Evolutionary conservation across 73 alveolate species (phyloP).

Genomic region (Tetrahymena borealis): DNA sequence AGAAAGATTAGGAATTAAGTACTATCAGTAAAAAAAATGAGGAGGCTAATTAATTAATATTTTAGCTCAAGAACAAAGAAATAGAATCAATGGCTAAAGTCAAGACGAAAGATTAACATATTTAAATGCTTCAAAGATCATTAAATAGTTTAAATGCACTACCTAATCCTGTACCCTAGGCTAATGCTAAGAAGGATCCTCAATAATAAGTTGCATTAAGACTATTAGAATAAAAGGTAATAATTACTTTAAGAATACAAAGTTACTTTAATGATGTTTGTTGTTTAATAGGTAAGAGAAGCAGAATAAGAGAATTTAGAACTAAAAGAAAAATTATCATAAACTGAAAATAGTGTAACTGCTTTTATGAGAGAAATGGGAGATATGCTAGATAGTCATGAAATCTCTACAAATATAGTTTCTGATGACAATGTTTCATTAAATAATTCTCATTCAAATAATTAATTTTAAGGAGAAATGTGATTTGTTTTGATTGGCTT

Average conservation of each 20-base stretch:
- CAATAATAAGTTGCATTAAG: background rate
- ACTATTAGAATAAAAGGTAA: constrained; percentile 4
- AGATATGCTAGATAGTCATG: constrained; percentile 42
- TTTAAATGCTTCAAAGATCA: background rate
- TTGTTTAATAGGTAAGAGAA: constrained; percentile 11
- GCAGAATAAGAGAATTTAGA: constrained; percentile 40
- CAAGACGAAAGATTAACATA: background rate
- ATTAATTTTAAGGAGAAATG: background rate
- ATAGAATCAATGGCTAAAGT: background rate
- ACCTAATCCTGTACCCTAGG: background rate
- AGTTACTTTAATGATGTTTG: background rate
- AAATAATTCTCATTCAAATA: background rate
- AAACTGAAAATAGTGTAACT: constrained; percentile 44
- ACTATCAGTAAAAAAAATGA: background rate
- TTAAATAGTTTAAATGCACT: background rate
- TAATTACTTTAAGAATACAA: background rate
- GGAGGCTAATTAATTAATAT: background rate
- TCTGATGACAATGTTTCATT: background rate
- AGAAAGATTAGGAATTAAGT: background rate
- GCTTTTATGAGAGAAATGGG: constrained; percentile 51
- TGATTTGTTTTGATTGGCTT: background rate
- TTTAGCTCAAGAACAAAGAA: background rate
- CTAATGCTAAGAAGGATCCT: constrained; percentile 1
- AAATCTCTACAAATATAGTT: constrained; percentile 29
- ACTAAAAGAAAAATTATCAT: constrained; percentile 28